Evolutionary conservation across 768 basidiomycete species (phyloP), one percentile per base, ranked within the genome.

Genomic region (Tylopilus cervinicoccineus): DNA sequence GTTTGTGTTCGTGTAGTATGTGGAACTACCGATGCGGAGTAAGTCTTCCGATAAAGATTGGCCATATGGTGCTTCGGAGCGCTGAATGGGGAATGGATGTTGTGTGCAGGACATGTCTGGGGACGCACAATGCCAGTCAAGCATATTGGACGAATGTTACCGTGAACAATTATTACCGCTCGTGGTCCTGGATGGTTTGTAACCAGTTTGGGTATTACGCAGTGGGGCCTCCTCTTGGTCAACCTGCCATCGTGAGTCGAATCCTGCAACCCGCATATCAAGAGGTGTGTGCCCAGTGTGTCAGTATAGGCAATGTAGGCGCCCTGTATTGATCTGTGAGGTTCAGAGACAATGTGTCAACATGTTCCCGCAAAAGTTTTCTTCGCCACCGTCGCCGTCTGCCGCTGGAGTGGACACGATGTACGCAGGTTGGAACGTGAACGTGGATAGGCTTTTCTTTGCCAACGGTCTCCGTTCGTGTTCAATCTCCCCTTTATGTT

Each of bases 121-220:
- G 75, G 10, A 67, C 71, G 6, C 75, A 77, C 42, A 51, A 76
- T 47, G 33, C 69, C 2, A 70, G 52, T 16, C 52, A 59, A 43
- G 42, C 63, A 1, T 77, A 59, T 61, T 89, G 72, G 67, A 82
- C 80, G 12, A 67, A 83, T 52, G 80, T 72, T 2, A 64, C 70
- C 6, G 65, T 87, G 33, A 69, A 86, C 61, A 80, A 88, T 51
- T 48, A 70, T 0, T 54, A 51, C 5, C 76, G 86, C 20, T 85
- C 86, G 3, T 89, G 86, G 85, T 65, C 70, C 50, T 89, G 86
- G 86, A 79, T 86, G 58, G 77, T 82, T 6, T 88, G 86, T 59
- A 86, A 83, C 56, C 76, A 88, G 67, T 74, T 88, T 1, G 86
- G 86, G 26, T 85, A 53, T 47, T 70, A 59, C 53, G 67, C 66